Conservation (phyloP, 176 grass and related monocot species). For the Urochloa ruziziensis region DNA sequence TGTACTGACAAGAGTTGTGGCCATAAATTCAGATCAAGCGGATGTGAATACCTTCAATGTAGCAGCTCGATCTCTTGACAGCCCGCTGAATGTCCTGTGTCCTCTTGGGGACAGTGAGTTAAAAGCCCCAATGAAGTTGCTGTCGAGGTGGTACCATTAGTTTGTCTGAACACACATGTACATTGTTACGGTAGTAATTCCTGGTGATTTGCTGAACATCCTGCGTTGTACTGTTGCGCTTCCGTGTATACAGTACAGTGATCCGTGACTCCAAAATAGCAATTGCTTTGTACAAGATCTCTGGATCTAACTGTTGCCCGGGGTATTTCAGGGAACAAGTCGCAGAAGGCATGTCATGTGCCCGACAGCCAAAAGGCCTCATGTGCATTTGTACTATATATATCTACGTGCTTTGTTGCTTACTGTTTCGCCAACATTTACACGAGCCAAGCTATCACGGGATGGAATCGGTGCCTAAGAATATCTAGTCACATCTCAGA, state of each 20-base stretch:
- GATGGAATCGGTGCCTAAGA: not conserved
- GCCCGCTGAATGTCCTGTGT: not conserved
- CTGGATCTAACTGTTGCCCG: not conserved
- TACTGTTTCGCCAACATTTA: constrained; percentile 20
- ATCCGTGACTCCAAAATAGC: not conserved
- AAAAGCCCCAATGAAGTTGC: not conserved
- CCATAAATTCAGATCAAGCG: not conserved
- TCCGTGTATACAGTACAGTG: not conserved
- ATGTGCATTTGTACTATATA: constrained; percentile 18
- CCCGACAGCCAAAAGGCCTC: constrained; percentile 20
- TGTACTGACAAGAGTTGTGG: not conserved
- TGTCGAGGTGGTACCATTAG: not conserved
- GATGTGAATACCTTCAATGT: not conserved
- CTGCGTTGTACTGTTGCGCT: not conserved
- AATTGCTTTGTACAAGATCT: not conserved
- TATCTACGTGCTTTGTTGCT: constrained; percentile 11
- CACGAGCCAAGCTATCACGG: not conserved
- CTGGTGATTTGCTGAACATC: not conserved
- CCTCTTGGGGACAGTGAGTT: not conserved
- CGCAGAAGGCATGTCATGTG: constrained; percentile 31
- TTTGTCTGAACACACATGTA: not conserved
- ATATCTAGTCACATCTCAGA: not conserved
- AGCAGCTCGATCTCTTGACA: not conserved
- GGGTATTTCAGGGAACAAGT: not conserved
- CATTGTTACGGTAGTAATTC: not conserved